Evolutionary conservation across 1,139 yeast genomes (phyloP).

Genomic region (Pichia sp.): DNA sequence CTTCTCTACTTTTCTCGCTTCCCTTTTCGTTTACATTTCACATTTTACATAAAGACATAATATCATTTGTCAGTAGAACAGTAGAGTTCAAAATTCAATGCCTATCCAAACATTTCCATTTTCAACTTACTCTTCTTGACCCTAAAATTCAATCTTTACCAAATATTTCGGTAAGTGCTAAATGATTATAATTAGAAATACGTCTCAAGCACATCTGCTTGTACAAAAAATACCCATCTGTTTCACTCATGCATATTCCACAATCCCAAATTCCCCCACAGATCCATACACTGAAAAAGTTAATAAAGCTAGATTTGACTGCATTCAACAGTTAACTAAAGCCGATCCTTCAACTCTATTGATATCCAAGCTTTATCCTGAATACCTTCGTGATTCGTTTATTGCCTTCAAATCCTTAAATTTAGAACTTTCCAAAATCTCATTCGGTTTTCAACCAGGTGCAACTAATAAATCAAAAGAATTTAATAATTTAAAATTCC

Average conservation of each 20-base stretch:
- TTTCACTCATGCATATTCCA: background rate
- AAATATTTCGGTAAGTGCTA: too few species aligned
- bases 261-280: slow-evolving; percentile 9
- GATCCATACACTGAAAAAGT: slow-evolving; percentile 21
- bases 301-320: slow-evolving; percentile 39
- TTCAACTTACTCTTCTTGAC: too few species aligned
- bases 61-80: too few species aligned
- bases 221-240: too few species aligned
- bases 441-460: slow-evolving; percentile 31
- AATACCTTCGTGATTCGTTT: slow-evolving; percentile 56
- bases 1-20: too few species aligned
- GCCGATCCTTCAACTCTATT: slow-evolving; percentile 63
- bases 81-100: too few species aligned
- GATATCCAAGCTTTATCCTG: slow-evolving; percentile 65
- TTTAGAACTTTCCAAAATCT: slow-evolving; percentile 58
- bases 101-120: too few species aligned
- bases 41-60: too few species aligned
- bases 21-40: too few species aligned
- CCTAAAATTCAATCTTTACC: too few species aligned
- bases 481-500: slow-evolving; percentile 48
- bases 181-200: too few species aligned
- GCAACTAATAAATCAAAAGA: slow-evolving; percentile 26
- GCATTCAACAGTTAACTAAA: slow-evolving; percentile 34
- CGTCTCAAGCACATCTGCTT: too few species aligned
- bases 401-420: slow-evolving; percentile 67